Percentiles rank a stretch among this genome's conserved stretches.
Evolutionary conservation across 495 filamentous ascomycete genomes (phyloP).

Genomic region (Trichoderma virens): DNA sequence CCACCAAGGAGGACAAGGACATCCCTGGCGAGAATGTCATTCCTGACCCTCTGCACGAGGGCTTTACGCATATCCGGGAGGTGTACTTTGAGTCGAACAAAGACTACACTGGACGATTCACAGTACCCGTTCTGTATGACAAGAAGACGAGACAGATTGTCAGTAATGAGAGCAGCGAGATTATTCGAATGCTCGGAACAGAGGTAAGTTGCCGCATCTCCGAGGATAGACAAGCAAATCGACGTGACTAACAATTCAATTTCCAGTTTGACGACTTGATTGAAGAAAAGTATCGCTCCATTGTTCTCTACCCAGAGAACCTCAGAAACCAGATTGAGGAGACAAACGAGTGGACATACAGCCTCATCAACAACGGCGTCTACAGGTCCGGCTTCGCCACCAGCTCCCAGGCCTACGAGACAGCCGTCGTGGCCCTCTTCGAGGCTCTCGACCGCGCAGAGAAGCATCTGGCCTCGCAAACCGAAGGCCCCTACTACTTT

Average conservation of each 20-base stretch:
- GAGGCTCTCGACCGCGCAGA: constrained; percentile 57
- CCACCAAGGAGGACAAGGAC: constrained; percentile 51
- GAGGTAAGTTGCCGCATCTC: constrained; percentile 19
- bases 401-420: constrained; percentile 57
- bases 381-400: constrained; percentile 65
- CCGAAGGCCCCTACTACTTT: constrained; percentile 53
- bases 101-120: constrained; percentile 65
- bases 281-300: constrained; percentile 35
- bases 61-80: constrained; percentile 51
- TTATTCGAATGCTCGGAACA: constrained; percentile 63
- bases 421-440: constrained; percentile 53
- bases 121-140: constrained; percentile 75
- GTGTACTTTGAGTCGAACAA: constrained; percentile 65
- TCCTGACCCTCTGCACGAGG: constrained; percentile 57
- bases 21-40: constrained; percentile 40
- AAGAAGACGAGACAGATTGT: constrained; percentile 64
- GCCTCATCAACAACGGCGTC: constrained; percentile 60
- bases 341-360: constrained; percentile 58
- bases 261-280: constrained; percentile 49
- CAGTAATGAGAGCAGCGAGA: constrained; percentile 80
- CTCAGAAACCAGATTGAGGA: constrained; percentile 51
- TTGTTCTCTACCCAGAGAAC: constrained; percentile 49
- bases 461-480: constrained; percentile 38
- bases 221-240: neutral
- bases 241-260: neutral